Evolutionary conservation across 2,329 filamentous ascomycete species (phyloP).

Genomic region (Emydomyces testavorans): DNA sequence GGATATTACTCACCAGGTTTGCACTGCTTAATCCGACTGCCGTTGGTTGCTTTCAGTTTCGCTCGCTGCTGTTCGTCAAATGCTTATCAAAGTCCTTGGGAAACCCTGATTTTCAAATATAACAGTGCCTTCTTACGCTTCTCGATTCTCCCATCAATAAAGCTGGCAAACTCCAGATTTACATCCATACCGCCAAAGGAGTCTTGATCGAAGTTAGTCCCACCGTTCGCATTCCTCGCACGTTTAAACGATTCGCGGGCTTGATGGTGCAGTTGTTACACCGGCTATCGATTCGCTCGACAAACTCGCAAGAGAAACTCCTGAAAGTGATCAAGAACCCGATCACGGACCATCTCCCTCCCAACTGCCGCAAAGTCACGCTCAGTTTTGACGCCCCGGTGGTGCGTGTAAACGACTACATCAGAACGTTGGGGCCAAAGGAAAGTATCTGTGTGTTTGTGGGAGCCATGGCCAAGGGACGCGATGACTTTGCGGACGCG

Average conservation of each 20-base stretch:
- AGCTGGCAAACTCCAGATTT: constrained; percentile 92
- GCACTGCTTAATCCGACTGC: constrained; percentile 24
- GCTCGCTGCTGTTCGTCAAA: background rate
- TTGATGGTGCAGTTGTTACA: constrained; percentile 97
- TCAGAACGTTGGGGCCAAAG: constrained; percentile 62
- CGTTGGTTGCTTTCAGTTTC: constrained; percentile 1
- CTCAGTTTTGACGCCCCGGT: constrained; percentile 86
- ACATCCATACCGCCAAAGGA: constrained; percentile 94
- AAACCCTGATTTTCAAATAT: background rate
- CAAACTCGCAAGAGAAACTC: constrained; percentile 93
- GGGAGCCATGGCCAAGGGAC: constrained; percentile 95
- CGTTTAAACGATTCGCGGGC: constrained; percentile 97
- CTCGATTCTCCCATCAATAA: constrained; percentile 99
- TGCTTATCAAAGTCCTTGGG: constrained; percentile 18
- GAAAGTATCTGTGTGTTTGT: constrained; percentile 98
- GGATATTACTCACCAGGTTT: constrained; percentile 96
- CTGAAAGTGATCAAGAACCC: constrained; percentile 96
- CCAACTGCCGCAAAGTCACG: constrained; percentile 95
- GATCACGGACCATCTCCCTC: constrained; percentile 90
- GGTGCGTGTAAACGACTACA: constrained; percentile 78
- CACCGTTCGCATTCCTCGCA: constrained; percentile 93
- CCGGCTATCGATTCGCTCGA: constrained; percentile 87
- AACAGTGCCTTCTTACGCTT: constrained; percentile 85
- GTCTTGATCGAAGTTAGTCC: constrained; percentile 96
- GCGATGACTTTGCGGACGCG: constrained; percentile 86